Conservation (phyloP, 768 basidiomycete species). For the Termitomyces titanicus region DNA sequence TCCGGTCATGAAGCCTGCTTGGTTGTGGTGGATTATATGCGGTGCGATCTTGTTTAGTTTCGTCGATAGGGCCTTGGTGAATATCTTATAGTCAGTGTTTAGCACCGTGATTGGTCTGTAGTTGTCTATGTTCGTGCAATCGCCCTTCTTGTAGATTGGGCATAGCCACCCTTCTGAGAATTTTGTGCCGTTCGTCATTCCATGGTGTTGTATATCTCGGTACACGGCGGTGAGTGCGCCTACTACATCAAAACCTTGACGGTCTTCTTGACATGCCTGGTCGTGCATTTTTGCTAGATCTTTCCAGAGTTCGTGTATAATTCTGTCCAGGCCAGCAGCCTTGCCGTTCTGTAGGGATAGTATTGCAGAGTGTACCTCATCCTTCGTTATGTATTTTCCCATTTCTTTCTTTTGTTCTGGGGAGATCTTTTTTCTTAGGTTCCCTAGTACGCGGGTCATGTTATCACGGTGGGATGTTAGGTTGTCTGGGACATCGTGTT, state of each 20-base stretch:
- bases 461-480: no score
- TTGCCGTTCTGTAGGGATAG: conserved; percentile 12
- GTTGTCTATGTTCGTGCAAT: conserved; percentile 6
- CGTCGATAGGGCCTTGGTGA: conserved; percentile 1
- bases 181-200: neutral
- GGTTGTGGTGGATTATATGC: neutral
- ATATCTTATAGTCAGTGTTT: no score
- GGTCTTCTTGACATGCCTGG: neutral
- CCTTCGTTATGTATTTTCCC: neutral
- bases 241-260: neutral
- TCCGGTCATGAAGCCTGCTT: conserved; percentile 9
- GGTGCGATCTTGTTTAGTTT: neutral
- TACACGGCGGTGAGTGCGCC: neutral
- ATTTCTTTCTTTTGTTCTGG: conserved; percentile 12
- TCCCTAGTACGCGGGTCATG: no score
- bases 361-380: neutral
- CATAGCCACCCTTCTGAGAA: no score
- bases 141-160: no score
- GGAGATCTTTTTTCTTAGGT: conserved; percentile 18
- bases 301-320: conserved; percentile 23
- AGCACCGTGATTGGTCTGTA: conserved; percentile 1
- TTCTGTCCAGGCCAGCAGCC: conserved; percentile 21
- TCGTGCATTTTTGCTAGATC: neutral
- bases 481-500: no score
- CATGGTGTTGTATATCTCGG: conserved; percentile 4